These are phyloP conservation scores for Pascua sp. DNA, from an alignment of 1,284 basidiomycete species.

Conservation along the genomic window DNA sequence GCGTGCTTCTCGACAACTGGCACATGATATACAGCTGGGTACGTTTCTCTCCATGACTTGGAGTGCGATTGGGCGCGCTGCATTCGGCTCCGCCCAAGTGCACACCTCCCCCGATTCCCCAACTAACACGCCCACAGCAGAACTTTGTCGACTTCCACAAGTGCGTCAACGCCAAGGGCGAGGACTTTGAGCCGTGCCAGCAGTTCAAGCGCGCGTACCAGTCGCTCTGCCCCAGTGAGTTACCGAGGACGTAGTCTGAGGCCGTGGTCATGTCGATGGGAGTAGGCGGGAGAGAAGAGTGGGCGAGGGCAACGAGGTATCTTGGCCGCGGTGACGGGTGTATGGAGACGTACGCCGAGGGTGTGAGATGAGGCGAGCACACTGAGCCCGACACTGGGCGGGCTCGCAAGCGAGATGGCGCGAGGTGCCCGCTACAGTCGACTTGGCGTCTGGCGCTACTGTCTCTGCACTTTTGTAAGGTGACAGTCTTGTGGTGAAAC, in stretches of 20 bases:
- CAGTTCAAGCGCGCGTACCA: conserved; percentile 97
- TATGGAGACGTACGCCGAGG: background rate
- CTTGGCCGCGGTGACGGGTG: background rate
- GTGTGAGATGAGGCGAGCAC: too few species aligned
- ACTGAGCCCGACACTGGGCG: too few species aligned
- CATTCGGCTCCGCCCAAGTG: background rate
- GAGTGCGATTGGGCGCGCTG: background rate
- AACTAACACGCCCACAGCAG: conserved; percentile 62
- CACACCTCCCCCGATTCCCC: background rate
- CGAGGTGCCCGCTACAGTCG: too few species aligned
- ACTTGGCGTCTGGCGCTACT: too few species aligned
- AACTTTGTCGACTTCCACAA: conserved; percentile 98
- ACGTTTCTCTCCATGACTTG: conserved; percentile 1
- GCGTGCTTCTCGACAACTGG: background rate
- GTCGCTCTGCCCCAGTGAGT: conserved; percentile 95
- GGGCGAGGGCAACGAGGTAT: too few species aligned
- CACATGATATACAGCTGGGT: conserved; percentile 14
- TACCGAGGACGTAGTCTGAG: too few species aligned
- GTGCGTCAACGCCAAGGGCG: conserved; percentile 94
- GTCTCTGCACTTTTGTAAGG: too few species aligned
- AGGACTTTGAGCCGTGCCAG: conserved; percentile 96
- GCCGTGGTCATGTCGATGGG: background rate
- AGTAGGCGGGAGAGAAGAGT: too few species aligned
- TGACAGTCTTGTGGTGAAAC: too few species aligned
- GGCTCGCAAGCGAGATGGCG: too few species aligned